Base-by-base conservation (phyloP, 768 basidiomycete genomes). In the Leccinellum rugosiceps region DNA sequence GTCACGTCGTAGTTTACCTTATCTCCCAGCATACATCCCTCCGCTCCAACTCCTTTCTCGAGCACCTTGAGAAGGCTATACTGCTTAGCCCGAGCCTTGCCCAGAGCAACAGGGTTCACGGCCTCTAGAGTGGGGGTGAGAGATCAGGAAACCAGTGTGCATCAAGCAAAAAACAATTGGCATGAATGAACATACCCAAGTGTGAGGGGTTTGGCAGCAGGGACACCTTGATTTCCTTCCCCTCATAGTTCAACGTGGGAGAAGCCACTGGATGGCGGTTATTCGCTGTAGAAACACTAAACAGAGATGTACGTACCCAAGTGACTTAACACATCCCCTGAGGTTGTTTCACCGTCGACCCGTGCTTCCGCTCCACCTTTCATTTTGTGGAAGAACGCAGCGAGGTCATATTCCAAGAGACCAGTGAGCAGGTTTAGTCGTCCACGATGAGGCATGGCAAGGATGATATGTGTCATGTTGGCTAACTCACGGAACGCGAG, bases 41-140 rank as follows among this genome's bases (percentile, higher is more conserved):
- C 67, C 11, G 45, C 43, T 10, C 60, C 62, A 51, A 55, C 38
- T 8, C 66, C 68, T 3, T 73, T 74, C 5, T 82, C 80, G 17
- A 79, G 87, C 7, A 76, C 81, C 72, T 84, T 89, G 45, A 95
- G 77, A 2, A 96, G 78, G 1, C 89, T 80, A 63, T 87, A 92
- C 68, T 97, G 94, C 67, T 96, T 94, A 1, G 92, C 92, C 15
- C 94, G 87, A 4, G 92, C 90, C 68, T 94, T 92, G 4, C 94
- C 94, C 1, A 94, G 73, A 0, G 90, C 94, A 25, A 96, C 85
- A 0, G 94, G 89, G 65, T 90, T 91, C 56, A 92, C 84, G 0
- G 94, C 93, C 81, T 95, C 91, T 87, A 63, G 4, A 32, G 17
- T 13, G 2, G 10, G 26, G 3, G 31, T 25, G 19, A 17, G 19